phyloP scores from a whole-genome alignment of 768 basidiomycete species.

The Podaxis carcinomalis region DNA sequence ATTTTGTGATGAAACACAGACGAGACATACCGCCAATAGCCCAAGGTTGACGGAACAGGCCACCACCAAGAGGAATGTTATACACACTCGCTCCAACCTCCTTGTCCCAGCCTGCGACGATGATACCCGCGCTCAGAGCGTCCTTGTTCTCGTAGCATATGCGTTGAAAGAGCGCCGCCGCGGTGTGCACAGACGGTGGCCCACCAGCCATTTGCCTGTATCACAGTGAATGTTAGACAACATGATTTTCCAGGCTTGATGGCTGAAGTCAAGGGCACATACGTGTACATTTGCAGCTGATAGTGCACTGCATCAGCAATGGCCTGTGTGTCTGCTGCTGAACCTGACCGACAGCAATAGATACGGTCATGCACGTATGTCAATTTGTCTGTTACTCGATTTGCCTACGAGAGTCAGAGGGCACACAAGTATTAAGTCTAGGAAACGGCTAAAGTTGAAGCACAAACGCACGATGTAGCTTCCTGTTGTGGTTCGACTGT shows the following conservation, averaged over 20 bases:
- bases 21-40: conserved; percentile 82
- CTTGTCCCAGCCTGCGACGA: conserved; percentile 97
- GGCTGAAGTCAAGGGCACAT: conserved; percentile 21
- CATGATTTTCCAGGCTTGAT: conserved; percentile 1
- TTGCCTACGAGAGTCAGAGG: conserved; percentile 53
- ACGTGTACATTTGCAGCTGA: conserved; percentile 74
- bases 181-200: conserved; percentile 75
- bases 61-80: conserved; percentile 96
- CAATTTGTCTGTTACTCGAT: conserved; percentile 98
- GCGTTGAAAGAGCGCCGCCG: conserved; percentile 80
- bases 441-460: background rate
- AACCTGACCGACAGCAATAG: conserved; percentile 98
- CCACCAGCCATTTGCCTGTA: conserved; percentile 54
- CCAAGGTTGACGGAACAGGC: conserved; percentile 97
- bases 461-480: conserved; percentile 77
- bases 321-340: conserved; percentile 96
- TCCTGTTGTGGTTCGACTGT: conserved; percentile 95
- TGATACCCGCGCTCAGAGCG: conserved; percentile 83
- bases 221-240: background rate
- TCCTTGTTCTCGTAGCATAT: conserved; percentile 96
- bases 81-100: conserved; percentile 89
- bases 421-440: background rate
- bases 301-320: conserved; percentile 90
- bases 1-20: background rate
- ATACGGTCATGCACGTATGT: conserved; percentile 96